Evolutionary conservation across 1,139 yeast genomes (phyloP).

Genomic region (Zygosaccharomyces pseudobailii): DNA sequence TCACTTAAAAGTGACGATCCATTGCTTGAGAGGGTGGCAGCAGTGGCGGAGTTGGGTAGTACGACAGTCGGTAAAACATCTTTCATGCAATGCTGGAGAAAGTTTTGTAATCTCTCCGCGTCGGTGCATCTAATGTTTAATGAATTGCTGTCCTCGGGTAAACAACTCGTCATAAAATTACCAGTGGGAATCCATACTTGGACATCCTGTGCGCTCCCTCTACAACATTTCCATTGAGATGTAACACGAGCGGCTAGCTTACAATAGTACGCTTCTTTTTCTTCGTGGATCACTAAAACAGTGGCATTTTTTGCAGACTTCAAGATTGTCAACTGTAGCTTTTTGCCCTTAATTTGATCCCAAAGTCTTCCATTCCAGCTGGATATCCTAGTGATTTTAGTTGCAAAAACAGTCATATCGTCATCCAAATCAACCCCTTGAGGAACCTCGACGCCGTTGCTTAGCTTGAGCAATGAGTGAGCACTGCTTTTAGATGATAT

Average conservation of each 20-base stretch:
- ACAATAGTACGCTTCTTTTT: conserved; percentile 28
- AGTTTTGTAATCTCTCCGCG: conserved; percentile 20
- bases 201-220: conserved; percentile 33
- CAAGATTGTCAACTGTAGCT: conserved; percentile 35
- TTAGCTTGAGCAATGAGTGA: neutral
- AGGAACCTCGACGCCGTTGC: conserved; percentile 10
- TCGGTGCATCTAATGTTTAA: conserved; percentile 23
- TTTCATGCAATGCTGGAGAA: conserved; percentile 21
- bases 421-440: conserved; percentile 8
- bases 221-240: conserved; percentile 23
- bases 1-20: conserved; percentile 16
- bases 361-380: conserved; percentile 25
- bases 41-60: conserved; percentile 19
- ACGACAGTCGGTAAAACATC: conserved; percentile 13
- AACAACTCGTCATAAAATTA: conserved; percentile 12
- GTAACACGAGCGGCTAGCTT: conserved; percentile 20
- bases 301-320: conserved; percentile 85
- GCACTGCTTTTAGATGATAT: conserved; percentile 5
- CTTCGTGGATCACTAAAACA: conserved; percentile 80
- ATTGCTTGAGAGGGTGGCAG: conserved; percentile 16
- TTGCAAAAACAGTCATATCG: conserved; percentile 15
- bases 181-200: conserved; percentile 27
- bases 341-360: conserved; percentile 14
- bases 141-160: conserved; percentile 12
- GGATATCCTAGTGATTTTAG: conserved; percentile 16